Conservation (phyloP, 140 eudicot species). For the Erigeron philadelphicus region DNA sequence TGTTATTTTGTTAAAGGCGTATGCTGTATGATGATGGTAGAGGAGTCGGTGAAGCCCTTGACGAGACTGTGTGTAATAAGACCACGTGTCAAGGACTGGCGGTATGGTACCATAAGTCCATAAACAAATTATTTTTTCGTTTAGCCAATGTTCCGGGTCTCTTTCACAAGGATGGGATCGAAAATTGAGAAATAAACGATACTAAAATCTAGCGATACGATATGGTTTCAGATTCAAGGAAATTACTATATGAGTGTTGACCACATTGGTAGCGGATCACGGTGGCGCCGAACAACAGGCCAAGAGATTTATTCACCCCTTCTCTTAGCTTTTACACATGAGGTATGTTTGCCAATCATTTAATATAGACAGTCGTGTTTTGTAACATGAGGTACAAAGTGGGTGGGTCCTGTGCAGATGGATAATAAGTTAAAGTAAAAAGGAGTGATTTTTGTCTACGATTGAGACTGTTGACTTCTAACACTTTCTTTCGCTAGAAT, state of each 20-base stretch:
- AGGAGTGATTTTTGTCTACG: neutral
- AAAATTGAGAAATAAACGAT: neutral
- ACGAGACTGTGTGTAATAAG: slow-evolving; percentile 62
- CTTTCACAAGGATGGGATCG: slow-evolving; percentile 7
- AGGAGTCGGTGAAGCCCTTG: slow-evolving; percentile 88
- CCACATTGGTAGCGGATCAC: slow-evolving; percentile 62
- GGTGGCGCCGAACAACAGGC: slow-evolving; percentile 81
- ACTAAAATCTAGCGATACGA: slow-evolving; percentile 11
- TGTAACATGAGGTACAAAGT: neutral
- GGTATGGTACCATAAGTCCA: slow-evolving; percentile 41
- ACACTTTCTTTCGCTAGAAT: neutral
- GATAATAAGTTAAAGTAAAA: neutral
- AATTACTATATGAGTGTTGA: slow-evolving; percentile 56
- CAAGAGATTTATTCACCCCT: slow-evolving; percentile 90
- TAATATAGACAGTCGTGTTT: neutral
- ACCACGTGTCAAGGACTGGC: slow-evolving; percentile 68
- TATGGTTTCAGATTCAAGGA: slow-evolving; percentile 61
- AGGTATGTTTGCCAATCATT: slow-evolving; percentile 43
- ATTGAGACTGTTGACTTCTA: neutral
- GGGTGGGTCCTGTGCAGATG: neutral
- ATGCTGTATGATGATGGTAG: slow-evolving; percentile 56
- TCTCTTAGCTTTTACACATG: slow-evolving; percentile 76
- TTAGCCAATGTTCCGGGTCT: neutral
- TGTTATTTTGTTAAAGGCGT: slow-evolving; percentile 43
- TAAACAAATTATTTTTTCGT: neutral